A percentile compares a stretch with the other conserved stretches of the same genome.
Conservation (phyloP, 2,329 filamentous ascomycete species). For the Lachnellula arida region DNA sequence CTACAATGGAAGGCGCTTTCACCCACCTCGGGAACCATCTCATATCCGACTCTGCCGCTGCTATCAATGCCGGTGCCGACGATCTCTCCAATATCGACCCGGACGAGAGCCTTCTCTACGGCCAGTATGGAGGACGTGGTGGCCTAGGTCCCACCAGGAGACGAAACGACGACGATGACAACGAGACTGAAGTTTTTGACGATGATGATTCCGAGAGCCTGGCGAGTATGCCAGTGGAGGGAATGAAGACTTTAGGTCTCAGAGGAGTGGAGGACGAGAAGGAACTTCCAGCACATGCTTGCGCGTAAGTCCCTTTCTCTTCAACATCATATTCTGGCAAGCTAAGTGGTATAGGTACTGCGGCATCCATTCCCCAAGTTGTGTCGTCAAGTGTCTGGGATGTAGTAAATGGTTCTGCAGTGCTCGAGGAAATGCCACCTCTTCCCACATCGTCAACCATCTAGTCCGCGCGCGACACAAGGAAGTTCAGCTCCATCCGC, state of each 20-base stretch:
- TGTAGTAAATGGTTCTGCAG: constrained; percentile 99
- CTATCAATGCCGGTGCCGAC: constrained; percentile 81
- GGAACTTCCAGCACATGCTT: constrained; percentile 89
- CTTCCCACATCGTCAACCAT: constrained; percentile 97
- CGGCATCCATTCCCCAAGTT: constrained; percentile 92
- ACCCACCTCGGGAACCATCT: constrained; percentile 83
- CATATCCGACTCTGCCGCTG: constrained; percentile 76
- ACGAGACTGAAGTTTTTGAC: constrained; percentile 76
- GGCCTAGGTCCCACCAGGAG: constrained; percentile 48
- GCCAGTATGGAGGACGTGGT: constrained; percentile 57
- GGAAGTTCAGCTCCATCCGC: constrained; percentile 94
- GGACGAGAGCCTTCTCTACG: constrained; percentile 77
- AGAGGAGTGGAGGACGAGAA: constrained; percentile 73
- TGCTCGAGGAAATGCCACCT: constrained; percentile 91
- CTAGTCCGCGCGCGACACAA: constrained; percentile 96
- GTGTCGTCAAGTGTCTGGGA: constrained; percentile 90
- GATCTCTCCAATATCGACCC: constrained; percentile 64
- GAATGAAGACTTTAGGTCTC: constrained; percentile 60
- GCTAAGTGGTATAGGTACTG: constrained; percentile 63
- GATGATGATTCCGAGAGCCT: constrained; percentile 73
- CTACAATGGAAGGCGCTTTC: constrained; percentile 77
- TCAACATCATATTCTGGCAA: constrained; percentile 15
- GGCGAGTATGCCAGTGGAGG: constrained; percentile 76
- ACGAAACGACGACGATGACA: constrained; percentile 82
- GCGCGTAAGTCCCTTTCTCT: constrained; percentile 64